phyloP scores from a whole-genome alignment of 1,284 basidiomycete genomes.

The Phenoliferia sp. region DNA sequence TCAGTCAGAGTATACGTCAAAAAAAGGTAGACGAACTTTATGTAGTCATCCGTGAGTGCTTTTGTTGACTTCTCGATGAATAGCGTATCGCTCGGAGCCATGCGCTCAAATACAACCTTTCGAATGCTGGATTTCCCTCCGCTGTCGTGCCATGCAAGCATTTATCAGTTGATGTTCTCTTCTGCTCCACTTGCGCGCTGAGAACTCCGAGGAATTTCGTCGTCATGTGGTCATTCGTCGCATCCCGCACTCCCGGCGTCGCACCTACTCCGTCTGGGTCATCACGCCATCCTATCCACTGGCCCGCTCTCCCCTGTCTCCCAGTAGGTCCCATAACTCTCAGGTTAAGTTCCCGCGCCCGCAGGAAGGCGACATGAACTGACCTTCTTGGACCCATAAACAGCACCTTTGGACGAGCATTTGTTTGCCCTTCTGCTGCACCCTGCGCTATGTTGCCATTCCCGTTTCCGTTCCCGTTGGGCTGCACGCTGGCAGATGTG shows the following conservation, averaged over 20 bases:
- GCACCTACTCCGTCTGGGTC: no score
- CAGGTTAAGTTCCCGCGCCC: neutral
- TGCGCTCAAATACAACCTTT: constrained; percentile 81
- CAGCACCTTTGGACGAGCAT: constrained; percentile 27
- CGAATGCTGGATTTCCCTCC: constrained; percentile 91
- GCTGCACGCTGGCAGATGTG: no score
- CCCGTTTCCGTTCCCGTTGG: no score
- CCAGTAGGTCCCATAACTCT: no score
- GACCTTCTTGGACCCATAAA: constrained; percentile 32
- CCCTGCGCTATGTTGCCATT: no score
- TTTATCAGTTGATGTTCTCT: neutral
- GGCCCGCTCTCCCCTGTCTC: neutral
- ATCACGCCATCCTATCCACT: neutral
- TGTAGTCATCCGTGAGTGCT: constrained; percentile 60
- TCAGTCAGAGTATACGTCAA: constrained; percentile 5
- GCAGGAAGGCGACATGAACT: neutral
- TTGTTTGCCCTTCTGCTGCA: no score
- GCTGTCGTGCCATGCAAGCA: constrained; percentile 46
- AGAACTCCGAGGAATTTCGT: neutral
- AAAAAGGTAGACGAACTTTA: constrained; percentile 59
- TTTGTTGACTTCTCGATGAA: constrained; percentile 83
- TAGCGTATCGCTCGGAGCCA: constrained; percentile 80
- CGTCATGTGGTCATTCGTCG: neutral
- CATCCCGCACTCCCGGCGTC: neutral
- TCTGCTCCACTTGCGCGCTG: neutral